Conservation (phyloP, 495 filamentous ascomycete genomes). For the Hamigera avellanea region DNA sequence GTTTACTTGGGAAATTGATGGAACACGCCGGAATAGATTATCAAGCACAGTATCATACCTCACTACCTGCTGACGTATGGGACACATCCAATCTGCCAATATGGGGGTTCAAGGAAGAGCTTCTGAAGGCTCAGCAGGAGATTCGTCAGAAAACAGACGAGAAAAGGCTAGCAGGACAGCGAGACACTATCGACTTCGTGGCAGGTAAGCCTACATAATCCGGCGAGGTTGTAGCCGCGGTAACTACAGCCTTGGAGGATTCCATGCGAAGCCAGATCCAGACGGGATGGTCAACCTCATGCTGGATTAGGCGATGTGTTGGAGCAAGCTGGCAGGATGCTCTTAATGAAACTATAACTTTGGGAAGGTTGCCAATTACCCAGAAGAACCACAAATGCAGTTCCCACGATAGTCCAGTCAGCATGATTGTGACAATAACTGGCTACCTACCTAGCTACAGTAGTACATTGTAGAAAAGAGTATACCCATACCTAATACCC, state of each 20-base stretch:
- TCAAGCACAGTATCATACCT: constrained; percentile 62
- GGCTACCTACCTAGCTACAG: too few species aligned
- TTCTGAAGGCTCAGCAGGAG: constrained; percentile 54
- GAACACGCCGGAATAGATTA: constrained; percentile 64
- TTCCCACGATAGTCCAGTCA: too few species aligned
- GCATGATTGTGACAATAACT: too few species aligned
- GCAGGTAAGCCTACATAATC: constrained; percentile 16
- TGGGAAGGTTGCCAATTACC: too few species aligned
- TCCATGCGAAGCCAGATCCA: too few species aligned
- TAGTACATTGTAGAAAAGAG: too few species aligned
- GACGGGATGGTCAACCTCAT: too few species aligned
- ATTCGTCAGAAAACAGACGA: constrained; percentile 47
- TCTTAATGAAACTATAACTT: too few species aligned
- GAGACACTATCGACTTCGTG: constrained; percentile 71
- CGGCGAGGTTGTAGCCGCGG: not conserved
- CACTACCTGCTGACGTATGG: constrained; percentile 56
- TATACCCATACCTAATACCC: too few species aligned
- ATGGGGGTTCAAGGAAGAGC: constrained; percentile 62
- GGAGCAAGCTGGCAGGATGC: constrained; percentile 3
- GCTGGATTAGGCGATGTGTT: too few species aligned
- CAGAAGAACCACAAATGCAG: too few species aligned
- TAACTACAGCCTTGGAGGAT: too few species aligned
- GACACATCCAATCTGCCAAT: constrained; percentile 52
- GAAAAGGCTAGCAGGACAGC: constrained; percentile 37
- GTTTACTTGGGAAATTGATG: constrained; percentile 66